Conservation (phyloP, 2,329 filamentous ascomycete genomes). For the Allantophomopsis cytisporea region DNA sequence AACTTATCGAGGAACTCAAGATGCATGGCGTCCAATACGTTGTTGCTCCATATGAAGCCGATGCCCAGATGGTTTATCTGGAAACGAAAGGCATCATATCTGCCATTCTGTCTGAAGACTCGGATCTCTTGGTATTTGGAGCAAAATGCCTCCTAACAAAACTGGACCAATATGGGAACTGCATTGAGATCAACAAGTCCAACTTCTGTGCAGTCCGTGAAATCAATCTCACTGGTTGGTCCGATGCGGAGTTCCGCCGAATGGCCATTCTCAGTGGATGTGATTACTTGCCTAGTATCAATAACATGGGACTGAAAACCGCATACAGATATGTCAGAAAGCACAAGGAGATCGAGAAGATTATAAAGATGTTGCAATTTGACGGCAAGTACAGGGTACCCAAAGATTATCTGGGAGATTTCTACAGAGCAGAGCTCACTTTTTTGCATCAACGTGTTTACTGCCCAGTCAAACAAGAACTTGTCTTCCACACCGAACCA, state of each 20-base stretch:
- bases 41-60: conserved; percentile 93
- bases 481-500: conserved; percentile 65
- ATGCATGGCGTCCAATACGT: conserved; percentile 68
- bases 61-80: conserved; percentile 91
- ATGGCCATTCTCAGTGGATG: conserved; percentile 98
- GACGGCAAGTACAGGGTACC: conserved; percentile 78
- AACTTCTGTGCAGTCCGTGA: conserved; percentile 86
- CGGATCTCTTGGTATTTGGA: conserved; percentile 89
- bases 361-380: conserved; percentile 74
- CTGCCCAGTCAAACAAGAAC: conserved; percentile 55
- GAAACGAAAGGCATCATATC: conserved; percentile 73
- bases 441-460: conserved; percentile 94
- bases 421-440: conserved; percentile 78
- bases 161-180: conserved; percentile 85
- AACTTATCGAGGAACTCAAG: conserved; percentile 86
- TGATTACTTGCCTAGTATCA: conserved; percentile 82
- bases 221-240: conserved; percentile 82
- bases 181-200: conserved; percentile 77
- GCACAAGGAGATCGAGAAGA: conserved; percentile 73
- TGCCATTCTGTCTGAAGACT: conserved; percentile 92
- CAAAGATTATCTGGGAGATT: conserved; percentile 65
- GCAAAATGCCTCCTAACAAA: conserved; percentile 86
- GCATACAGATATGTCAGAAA: conserved; percentile 84
- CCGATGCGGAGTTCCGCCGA: conserved; percentile 75
- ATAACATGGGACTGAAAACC: conserved; percentile 81